phyloP scores from a whole-genome alignment of 2,329 filamentous ascomycete genomes.

The Ascochyta fabae region DNA sequence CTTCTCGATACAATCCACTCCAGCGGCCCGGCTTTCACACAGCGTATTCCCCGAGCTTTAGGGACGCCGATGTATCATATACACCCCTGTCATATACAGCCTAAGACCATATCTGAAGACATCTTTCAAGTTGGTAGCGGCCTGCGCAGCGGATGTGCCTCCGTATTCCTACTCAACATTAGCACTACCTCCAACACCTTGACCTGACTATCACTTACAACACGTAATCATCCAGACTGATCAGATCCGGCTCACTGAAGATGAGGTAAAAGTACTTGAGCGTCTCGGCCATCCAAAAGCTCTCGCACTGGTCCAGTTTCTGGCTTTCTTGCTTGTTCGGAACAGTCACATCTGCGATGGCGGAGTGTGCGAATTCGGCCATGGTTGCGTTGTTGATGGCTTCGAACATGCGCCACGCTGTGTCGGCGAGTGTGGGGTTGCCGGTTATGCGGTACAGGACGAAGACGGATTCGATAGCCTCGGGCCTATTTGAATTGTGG shows the following conservation, averaged over 20 bases:
- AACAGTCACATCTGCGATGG: constrained; percentile 69
- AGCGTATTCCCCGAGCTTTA: no score
- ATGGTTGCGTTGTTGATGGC: constrained; percentile 71
- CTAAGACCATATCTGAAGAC: no score
- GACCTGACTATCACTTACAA: constrained; percentile 46
- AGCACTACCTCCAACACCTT: neutral
- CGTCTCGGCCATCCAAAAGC: constrained; percentile 90
- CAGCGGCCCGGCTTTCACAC: no score
- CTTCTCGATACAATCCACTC: no score
- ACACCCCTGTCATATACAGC: no score
- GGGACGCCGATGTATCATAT: no score
- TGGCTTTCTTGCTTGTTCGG: constrained; percentile 29
- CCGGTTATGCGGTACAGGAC: constrained; percentile 91
- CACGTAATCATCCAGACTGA: constrained; percentile 73
- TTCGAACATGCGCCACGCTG: constrained; percentile 86
- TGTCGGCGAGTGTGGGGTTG: constrained; percentile 74
- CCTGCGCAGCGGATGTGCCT: constrained; percentile 59
- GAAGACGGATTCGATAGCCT: constrained; percentile 88
- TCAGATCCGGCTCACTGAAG: constrained; percentile 70
- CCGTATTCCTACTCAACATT: constrained; percentile 53
- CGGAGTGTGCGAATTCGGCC: constrained; percentile 72
- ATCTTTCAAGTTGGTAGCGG: no score
- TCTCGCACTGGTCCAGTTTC: constrained; percentile 59
- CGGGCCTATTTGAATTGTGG: constrained; percentile 62
- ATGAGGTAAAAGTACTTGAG: constrained; percentile 91